Conservation (phyloP, 192 early-diverging fungal genomes). For the Coemansia aciculifera region DNA sequence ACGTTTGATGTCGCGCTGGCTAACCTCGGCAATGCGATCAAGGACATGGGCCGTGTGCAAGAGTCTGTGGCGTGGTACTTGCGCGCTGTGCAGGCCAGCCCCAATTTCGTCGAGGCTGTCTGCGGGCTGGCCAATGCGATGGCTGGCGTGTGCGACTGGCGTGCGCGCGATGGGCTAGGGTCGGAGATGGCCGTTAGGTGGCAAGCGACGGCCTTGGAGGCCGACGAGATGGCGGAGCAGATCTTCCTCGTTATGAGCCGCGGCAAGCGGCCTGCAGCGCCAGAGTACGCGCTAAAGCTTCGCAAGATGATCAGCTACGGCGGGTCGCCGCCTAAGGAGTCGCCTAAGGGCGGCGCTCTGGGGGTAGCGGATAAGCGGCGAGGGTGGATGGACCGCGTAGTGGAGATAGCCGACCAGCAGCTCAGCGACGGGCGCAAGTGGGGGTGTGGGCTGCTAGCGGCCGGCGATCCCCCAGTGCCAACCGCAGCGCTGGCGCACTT, state of each 20-base stretch:
- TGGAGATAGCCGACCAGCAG: conserved; percentile 78
- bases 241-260: conserved; percentile 47
- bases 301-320: conserved; percentile 22
- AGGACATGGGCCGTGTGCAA: conserved; percentile 88
- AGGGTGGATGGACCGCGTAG: conserved; percentile 76
- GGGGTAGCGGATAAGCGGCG: conserved; percentile 29
- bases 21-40: conserved; percentile 90
- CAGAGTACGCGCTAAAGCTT: conserved; percentile 28
- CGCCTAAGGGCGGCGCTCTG: conserved; percentile 4
- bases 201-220: conserved; percentile 20
- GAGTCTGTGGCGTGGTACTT: conserved; percentile 85
- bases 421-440: conserved; percentile 63
- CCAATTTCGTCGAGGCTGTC: conserved; percentile 89
- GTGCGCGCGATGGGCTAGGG: conserved; percentile 67
- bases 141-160: conserved; percentile 89
- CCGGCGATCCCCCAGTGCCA: conserved; percentile 10
- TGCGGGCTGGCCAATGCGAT: conserved; percentile 88
- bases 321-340: not conserved
- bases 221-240: conserved; percentile 33
- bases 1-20: conserved; percentile 90
- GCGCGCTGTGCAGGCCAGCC: conserved; percentile 79
- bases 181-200: conserved; percentile 36
- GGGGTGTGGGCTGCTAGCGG: conserved; percentile 59
- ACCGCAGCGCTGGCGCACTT: conserved; percentile 34
- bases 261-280: conserved; percentile 34